These are phyloP conservation scores for Calonectria montana DNA, from an alignment of 2,329 filamentous ascomycete genomes.

Conservation along the genomic window DNA sequence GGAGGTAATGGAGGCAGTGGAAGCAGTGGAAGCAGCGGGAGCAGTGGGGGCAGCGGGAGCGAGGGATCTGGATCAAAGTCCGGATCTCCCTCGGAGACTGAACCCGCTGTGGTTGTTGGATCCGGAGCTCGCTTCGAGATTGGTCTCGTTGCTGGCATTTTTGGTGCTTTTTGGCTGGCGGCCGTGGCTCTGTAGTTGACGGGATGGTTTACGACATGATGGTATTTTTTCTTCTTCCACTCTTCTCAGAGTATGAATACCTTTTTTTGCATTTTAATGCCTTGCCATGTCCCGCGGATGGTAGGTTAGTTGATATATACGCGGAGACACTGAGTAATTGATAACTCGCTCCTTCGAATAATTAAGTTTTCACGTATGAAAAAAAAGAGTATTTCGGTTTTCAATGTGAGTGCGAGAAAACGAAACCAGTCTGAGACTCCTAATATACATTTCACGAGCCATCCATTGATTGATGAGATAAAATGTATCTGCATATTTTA, in stretches of 20 bases:
- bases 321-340: background rate
- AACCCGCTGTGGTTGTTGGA: constrained; percentile 22
- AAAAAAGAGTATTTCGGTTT: background rate
- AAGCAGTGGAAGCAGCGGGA: background rate
- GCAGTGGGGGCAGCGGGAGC: background rate
- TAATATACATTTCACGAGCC: background rate
- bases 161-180: constrained; percentile 36
- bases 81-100: constrained; percentile 5
- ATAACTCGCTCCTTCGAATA: background rate
- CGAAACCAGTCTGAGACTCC: background rate
- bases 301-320: background rate
- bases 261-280: background rate
- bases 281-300: background rate
- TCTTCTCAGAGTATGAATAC: background rate
- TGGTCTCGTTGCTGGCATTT: constrained; percentile 38
- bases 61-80: background rate
- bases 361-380: background rate
- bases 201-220: background rate
- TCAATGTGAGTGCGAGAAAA: background rate
- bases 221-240: background rate
- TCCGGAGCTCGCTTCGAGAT: constrained; percentile 36
- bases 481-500: too few species aligned
- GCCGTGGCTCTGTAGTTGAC: constrained; percentile 35
- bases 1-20: background rate
- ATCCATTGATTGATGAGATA: background rate